These are phyloP conservation scores for Zasmidium angulare DNA, from an alignment of 2,329 filamentous ascomycete species.

Conservation along the genomic window DNA sequence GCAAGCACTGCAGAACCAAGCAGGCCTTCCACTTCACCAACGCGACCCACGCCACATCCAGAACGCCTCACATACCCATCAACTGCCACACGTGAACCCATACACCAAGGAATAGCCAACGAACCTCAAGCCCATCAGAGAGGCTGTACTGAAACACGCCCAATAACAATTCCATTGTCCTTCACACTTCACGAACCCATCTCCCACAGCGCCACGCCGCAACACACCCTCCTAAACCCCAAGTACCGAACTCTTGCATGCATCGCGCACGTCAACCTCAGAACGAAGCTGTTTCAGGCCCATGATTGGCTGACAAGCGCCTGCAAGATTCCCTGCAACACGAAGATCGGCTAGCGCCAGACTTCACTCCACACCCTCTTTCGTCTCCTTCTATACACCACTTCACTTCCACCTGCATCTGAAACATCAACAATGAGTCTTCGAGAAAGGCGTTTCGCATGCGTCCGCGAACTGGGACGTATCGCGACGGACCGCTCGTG, in stretches of 20 bases:
- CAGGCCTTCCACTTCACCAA: not conserved
- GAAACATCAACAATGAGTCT: slow-evolving; percentile 7
- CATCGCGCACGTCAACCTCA: not conserved
- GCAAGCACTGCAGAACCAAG: too few species aligned
- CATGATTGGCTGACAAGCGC: not conserved
- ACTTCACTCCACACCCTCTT: not conserved
- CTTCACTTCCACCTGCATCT: not conserved
- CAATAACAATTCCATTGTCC: not conserved
- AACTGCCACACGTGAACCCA: not conserved
- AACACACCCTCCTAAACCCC: not conserved
- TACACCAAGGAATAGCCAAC: not conserved
- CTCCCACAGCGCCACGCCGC: not conserved
- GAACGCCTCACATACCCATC: not conserved
- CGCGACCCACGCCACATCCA: not conserved
- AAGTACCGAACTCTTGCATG: not conserved
- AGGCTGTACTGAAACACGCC: not conserved
- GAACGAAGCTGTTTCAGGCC: not conserved
- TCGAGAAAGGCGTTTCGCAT: not conserved
- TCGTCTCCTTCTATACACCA: not conserved
- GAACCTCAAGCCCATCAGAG: not conserved
- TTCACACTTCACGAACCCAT: too few species aligned
- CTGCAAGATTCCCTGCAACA: not conserved
- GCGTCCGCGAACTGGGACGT: not conserved
- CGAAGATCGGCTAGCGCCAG: not conserved
- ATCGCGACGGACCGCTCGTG: not conserved